Base-by-base conservation (phyloP, 306 rosid genomes). In the Vigna hirtella region DNA sequence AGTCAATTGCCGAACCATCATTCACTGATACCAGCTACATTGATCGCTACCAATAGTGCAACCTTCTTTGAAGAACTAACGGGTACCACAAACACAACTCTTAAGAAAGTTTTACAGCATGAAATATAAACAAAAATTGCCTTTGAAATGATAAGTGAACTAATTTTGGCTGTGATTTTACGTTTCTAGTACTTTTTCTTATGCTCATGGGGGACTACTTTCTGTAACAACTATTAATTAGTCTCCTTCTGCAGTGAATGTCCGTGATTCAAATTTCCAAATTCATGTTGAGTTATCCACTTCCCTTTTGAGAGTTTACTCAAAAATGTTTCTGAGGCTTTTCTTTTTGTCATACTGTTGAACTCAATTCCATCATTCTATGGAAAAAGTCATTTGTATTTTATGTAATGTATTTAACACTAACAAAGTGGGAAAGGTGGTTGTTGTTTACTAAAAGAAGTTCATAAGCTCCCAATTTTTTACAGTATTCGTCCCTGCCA, bases 1-100 rank as follows among this genome's bases (percentile, higher is more conserved):
- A 53, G 70, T 18, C 72, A 77, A 58, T 36, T 77, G 72, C 10
- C 57, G 43, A 76, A 47, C 72, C 42, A 55, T 53, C 64, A 24
- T 30, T 59, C 14, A 55, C 26, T 38, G 10, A 45, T 36, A 70
- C 50, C 62, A 18, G 63, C 74, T 38, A 53, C 20, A 55, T 63
- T 43, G 55, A 69, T 82, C 7, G 15, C 34, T 12, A 24, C 15
- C 51, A 42, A 9, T 9, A 9, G 47, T 61, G 32, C 61, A 28
- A 69, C 77, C 14, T 34, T 38, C 24, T 58, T 61, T 38, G 51
- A 55, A 42, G 72, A 18, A 59, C 40, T 17, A 48, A 34, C 34
- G 70, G 74, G 26, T 58, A 12, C 24, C 12, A 61, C 64, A 53
- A 71, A 38, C 45, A 40, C 47, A 42, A 0, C 10, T 65, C 16